A percentile compares a stretch with the other conserved stretches of the same genome.
Conservation (phyloP, 768 basidiomycete species). For the Mrakia blollopis region DNA sequence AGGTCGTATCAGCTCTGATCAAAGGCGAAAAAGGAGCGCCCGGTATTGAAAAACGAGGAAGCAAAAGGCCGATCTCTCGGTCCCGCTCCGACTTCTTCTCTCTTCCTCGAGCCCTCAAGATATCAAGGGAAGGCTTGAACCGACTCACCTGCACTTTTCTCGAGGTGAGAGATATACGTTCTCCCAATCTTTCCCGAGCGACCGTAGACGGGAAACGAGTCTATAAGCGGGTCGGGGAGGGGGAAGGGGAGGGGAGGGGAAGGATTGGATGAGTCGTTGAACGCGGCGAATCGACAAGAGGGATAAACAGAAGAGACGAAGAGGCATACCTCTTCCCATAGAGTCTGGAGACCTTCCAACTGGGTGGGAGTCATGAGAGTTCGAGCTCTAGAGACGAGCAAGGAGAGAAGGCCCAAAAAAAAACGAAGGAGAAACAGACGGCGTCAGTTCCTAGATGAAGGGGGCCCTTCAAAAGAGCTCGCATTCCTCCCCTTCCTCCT, state of each 20-base stretch:
- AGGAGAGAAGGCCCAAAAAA: background rate
- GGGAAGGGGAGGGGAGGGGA: background rate
- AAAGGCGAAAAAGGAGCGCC: background rate
- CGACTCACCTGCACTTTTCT: background rate
- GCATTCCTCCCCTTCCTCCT: background rate
- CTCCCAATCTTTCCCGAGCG: background rate
- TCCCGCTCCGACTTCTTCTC: background rate
- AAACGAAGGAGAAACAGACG: background rate
- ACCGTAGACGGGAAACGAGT: background rate
- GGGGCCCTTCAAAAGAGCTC: background rate
- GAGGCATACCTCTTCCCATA: constrained; percentile 1
- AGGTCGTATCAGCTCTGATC: too few relatives aligned
- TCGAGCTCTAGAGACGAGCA: background rate
- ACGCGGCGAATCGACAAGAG: background rate
- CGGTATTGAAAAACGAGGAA: background rate
- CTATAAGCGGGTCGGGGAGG: background rate
- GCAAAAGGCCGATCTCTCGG: background rate
- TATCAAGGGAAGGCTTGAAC: background rate
- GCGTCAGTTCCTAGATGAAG: background rate
- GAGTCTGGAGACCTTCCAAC: background rate
- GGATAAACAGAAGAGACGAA: background rate
- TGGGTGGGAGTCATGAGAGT: constrained; percentile 7
- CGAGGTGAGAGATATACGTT: background rate
- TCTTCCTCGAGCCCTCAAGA: background rate
- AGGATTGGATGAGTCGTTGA: too few relatives aligned